A percentile compares a stretch with the other conserved stretches of the same genome.
phyloP scores from a whole-genome alignment of 169 alveolate species.

The Eimeria praecox region DNA sequence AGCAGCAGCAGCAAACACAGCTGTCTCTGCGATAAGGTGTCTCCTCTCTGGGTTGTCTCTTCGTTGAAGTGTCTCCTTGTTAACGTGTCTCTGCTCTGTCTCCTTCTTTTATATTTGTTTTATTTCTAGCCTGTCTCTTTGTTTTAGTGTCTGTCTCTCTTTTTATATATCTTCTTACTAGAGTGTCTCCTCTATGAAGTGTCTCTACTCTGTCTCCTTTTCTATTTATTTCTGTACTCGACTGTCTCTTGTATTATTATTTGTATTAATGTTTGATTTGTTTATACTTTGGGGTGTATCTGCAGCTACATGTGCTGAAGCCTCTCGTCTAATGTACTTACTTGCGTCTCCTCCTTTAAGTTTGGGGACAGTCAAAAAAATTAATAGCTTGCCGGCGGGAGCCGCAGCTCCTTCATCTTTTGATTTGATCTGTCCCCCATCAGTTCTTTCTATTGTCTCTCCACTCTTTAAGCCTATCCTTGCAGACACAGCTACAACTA shows the following conservation, averaged over 20 bases:
- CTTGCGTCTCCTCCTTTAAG: slow-evolving; percentile 38
- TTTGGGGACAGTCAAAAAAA: slow-evolving; percentile 36
- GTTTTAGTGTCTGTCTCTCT: neutral
- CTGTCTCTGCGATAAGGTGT: neutral
- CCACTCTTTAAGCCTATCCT: slow-evolving; percentile 44
- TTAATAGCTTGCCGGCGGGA: slow-evolving; percentile 66
- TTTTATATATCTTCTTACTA: too few species aligned
- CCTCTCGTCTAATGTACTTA: slow-evolving; percentile 38
- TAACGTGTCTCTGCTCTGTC: neutral
- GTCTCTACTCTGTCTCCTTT: neutral
- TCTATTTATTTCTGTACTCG: too few species aligned
- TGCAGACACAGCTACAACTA: neutral
- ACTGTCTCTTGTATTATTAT: too few species aligned
- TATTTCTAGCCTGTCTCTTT: neutral
- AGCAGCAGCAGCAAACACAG: neutral
- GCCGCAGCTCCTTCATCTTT: slow-evolving; percentile 55
- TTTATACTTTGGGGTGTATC: neutral
- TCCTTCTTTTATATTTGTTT: too few species aligned
- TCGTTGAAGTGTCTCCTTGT: neutral
- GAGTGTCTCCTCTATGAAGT: neutral
- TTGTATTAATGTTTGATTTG: too few species aligned
- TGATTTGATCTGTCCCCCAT: slow-evolving; percentile 43
- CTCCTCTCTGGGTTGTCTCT: neutral
- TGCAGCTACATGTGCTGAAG: slow-evolving; percentile 83
- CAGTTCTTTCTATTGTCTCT: slow-evolving; percentile 28